Percentiles rank a stretch among this genome's conserved stretches.
Evolutionary conservation across 2,329 filamentous ascomycete species (phyloP).

Genomic region (Aspergillus ustus): DNA sequence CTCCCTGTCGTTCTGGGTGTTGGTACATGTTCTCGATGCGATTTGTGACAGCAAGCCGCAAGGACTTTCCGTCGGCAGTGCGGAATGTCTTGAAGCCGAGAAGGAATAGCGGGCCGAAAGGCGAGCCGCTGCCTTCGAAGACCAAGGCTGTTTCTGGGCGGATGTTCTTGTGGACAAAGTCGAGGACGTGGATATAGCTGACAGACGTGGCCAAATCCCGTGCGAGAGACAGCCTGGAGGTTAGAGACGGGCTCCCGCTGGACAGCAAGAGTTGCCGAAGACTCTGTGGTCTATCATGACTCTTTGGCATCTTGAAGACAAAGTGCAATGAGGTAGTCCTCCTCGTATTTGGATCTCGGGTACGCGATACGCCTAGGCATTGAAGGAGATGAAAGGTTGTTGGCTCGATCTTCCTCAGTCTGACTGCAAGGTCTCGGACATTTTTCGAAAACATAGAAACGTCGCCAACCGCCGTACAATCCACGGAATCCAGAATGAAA

Average conservation of each 20-base stretch:
- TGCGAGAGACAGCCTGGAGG: slow-evolving; percentile 17
- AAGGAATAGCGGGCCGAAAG: slow-evolving; percentile 37
- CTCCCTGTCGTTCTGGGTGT: slow-evolving; percentile 55
- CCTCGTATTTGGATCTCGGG: background rate
- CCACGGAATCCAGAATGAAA: background rate
- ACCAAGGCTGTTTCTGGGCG: slow-evolving; percentile 43
- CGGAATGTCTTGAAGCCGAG: slow-evolving; percentile 54
- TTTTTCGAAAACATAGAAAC: background rate
- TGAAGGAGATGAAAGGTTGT: background rate
- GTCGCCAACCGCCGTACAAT: background rate
- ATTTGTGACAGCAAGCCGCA: slow-evolving; percentile 40
- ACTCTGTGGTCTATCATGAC: background rate
- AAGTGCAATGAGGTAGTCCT: background rate
- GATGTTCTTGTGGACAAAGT: slow-evolving; percentile 55
- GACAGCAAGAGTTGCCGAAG: background rate
- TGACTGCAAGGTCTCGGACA: background rate
- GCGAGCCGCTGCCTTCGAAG: background rate
- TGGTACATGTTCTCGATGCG: slow-evolving; percentile 56
- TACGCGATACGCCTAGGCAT: background rate
- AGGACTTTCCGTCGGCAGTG: slow-evolving; percentile 35
- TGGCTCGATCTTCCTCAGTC: background rate
- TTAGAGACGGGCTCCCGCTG: background rate
- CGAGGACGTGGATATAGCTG: slow-evolving; percentile 44
- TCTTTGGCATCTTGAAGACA: slow-evolving; percentile 1
- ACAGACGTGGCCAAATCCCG: slow-evolving; percentile 40